Evolutionary conservation across 1,139 yeast genomes (phyloP).

Genomic region (Suhomyces kunorum): DNA sequence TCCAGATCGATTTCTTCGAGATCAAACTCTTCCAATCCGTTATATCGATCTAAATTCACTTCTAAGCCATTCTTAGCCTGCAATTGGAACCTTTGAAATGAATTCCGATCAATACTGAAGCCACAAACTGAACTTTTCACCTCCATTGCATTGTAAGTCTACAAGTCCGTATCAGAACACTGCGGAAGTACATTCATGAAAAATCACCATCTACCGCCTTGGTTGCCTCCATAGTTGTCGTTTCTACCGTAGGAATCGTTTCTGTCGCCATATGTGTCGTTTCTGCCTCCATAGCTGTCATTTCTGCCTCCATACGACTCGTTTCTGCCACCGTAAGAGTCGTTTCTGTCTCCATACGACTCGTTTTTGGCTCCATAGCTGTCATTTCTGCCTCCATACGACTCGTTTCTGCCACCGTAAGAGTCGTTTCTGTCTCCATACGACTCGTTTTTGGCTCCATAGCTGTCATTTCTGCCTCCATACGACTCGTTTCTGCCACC

Average conservation of each 20-base stretch:
- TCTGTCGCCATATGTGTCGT: conserved; percentile 14
- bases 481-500: conserved; percentile 15
- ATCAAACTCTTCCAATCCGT: too few species aligned
- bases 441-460: conserved; percentile 13
- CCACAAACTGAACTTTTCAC: too few species aligned
- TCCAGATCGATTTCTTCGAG: too few species aligned
- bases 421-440: conserved; percentile 13
- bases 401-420: conserved; percentile 14
- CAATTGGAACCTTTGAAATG: too few species aligned
- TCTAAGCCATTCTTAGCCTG: too few species aligned
- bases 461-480: conserved; percentile 14
- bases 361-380: conserved; percentile 14
- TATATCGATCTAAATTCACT: too few species aligned
- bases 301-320: conserved; percentile 14
- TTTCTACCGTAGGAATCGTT: conserved; percentile 18
- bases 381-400: conserved; percentile 14
- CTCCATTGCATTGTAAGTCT: not conserved
- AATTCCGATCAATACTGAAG: too few species aligned
- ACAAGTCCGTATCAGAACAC: not conserved
- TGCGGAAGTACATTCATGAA: conserved; percentile 3
- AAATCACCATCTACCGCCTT: conserved; percentile 11
- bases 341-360: conserved; percentile 17
- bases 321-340: conserved; percentile 15
- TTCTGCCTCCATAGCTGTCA: conserved; percentile 15
- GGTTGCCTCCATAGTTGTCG: conserved; percentile 14